Evolutionary conservation across 2,329 filamentous ascomycete genomes (phyloP).

Genomic region (Sclerotiophoma versabilis): DNA sequence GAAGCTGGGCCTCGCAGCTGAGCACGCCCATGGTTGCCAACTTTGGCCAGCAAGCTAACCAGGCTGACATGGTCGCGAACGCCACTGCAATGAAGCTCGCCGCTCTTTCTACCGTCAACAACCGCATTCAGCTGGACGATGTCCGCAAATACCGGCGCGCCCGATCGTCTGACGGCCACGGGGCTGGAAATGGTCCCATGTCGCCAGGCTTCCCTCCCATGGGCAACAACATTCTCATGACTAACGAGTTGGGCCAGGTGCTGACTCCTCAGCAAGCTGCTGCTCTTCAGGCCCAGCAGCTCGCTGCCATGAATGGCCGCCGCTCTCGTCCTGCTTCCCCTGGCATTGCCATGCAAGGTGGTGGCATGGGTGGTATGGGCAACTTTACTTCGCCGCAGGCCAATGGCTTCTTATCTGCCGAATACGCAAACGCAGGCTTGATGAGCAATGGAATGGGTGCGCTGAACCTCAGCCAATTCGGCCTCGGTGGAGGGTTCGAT

Average conservation of each 20-base stretch:
- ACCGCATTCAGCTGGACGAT: constrained; percentile 94
- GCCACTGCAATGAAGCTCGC: constrained; percentile 99
- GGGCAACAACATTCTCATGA: constrained; percentile 86
- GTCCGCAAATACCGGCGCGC: constrained; percentile 94
- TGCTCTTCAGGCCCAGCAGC: constrained; percentile 72
- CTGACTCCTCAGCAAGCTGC: constrained; percentile 67
- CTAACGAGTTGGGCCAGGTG: constrained; percentile 90
- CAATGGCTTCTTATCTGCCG: constrained; percentile 91
- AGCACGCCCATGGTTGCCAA: constrained; percentile 95
- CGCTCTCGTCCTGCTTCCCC: constrained; percentile 91
- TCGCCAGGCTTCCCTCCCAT: constrained; percentile 69
- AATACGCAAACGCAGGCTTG: constrained; percentile 75
- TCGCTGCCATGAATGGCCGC: constrained; percentile 79
- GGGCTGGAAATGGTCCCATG: constrained; percentile 65
- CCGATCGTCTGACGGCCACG: constrained; percentile 83
- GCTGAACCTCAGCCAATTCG: constrained; percentile 75
- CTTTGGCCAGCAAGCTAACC: constrained; percentile 71
- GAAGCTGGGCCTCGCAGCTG: constrained; percentile 98
- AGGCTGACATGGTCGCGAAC: constrained; percentile 98
- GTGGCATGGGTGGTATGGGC: constrained; percentile 63
- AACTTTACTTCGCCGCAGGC: constrained; percentile 88
- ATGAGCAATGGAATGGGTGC: constrained; percentile 75
- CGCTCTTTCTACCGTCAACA: constrained; percentile 96
- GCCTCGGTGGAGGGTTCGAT: constrained; percentile 57
- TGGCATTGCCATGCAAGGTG: constrained; percentile 77